Evolutionary conservation across 108 stramenopile species (phyloP).

Genomic region (Licmophora abbreviata): DNA sequence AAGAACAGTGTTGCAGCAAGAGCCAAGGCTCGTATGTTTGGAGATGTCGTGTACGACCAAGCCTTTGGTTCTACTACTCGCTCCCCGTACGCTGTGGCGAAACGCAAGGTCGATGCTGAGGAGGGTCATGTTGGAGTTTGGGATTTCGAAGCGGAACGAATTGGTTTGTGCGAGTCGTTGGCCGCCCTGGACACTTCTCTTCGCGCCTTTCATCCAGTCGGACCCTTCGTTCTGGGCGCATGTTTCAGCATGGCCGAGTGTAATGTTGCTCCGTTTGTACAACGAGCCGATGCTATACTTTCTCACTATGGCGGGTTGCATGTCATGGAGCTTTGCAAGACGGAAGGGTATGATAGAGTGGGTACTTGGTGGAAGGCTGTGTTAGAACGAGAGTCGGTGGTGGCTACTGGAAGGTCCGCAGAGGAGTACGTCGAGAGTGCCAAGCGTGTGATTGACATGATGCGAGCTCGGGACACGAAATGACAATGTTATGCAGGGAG

Average conservation of each 20-base stretch:
- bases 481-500: no score
- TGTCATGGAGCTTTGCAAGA: conserved; percentile 4
- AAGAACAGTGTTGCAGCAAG: background rate
- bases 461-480: no score
- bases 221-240: conserved; percentile 15
- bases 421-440: background rate
- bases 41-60: conserved; percentile 5
- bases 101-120: background rate
- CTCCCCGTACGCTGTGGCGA: background rate
- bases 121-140: no score
- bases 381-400: conserved; percentile 9
- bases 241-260: conserved; percentile 12
- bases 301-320: conserved; percentile 9
- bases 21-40: conserved; percentile 4
- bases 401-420: conserved; percentile 3
- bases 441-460: conserved; percentile 5
- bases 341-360: conserved; percentile 8
- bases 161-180: background rate
- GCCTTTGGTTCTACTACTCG: background rate
- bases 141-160: background rate
- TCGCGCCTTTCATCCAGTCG: background rate
- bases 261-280: conserved; percentile 19
- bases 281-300: conserved; percentile 8
- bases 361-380: conserved; percentile 23
- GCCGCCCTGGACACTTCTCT: background rate